Conservation (phyloP, 78 protist species). For the Tieghemostelium lacteum region DNA sequence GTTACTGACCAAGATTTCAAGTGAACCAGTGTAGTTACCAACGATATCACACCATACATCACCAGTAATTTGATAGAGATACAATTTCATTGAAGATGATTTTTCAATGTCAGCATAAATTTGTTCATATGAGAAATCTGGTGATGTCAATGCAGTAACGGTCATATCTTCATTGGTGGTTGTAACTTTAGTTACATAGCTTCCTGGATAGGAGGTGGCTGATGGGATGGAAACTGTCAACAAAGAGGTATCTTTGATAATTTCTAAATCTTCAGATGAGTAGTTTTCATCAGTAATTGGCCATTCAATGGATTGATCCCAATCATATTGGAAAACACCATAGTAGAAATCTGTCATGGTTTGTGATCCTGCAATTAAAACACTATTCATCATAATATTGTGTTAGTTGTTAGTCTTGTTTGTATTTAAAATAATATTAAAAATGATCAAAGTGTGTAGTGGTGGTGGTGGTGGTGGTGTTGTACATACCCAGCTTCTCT, state of each 20-base stretch:
- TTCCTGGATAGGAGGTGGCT: conserved; percentile 44
- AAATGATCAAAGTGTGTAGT: too few species aligned
- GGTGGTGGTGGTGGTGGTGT: neutral
- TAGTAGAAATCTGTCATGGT: conserved; percentile 11
- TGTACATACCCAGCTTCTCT: conserved; percentile 79
- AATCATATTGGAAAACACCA: conserved; percentile 64
- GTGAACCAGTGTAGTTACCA: conserved; percentile 49
- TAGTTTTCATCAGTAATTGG: conserved; percentile 19
- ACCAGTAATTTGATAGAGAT: conserved; percentile 81
- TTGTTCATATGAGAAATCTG: conserved; percentile 69
- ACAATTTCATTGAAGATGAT: conserved; percentile 35
- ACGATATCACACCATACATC: conserved; percentile 67
- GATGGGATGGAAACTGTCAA: conserved; percentile 39
- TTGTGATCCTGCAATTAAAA: conserved; percentile 14
- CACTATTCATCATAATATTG: too few species aligned
- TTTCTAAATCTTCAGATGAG: conserved; percentile 46
- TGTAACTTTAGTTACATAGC: conserved; percentile 14
- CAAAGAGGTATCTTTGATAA: conserved; percentile 29
- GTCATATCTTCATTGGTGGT: conserved; percentile 8
- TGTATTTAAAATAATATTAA: neutral
- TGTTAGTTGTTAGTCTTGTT: too few species aligned
- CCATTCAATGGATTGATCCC: conserved; percentile 47
- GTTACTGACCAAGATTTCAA: conserved; percentile 68
- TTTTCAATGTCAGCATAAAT: conserved; percentile 22
- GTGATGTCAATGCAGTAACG: conserved; percentile 66